Base-by-base conservation (phyloP, 2,329 filamentous ascomycete genomes). In the Davidsoniella virescens region DNA sequence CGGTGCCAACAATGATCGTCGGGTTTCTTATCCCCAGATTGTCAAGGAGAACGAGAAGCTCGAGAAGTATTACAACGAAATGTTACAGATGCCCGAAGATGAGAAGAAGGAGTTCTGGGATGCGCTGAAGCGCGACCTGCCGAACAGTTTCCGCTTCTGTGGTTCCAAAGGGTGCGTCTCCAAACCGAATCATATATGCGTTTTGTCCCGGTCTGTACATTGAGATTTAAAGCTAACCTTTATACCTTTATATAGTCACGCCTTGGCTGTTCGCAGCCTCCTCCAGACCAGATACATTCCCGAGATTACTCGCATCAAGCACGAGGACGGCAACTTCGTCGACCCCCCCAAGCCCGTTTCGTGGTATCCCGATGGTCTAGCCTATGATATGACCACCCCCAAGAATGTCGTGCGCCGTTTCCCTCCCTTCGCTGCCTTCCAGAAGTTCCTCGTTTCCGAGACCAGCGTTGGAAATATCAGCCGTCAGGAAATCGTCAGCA, bases 381-480 rank as follows among this genome's bases (percentile, higher is more conserved):
- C 92, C 46, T 98, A 93, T 84, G 87, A 81, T 65, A 96, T 96
- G 87, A 94, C 88, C 43, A 96, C 90, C 5, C 87, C 92, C 55
- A 98, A 96, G 73, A 88, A 94, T 61, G 82, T 96, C 56, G 77
- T 98, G 55, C 83, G 92, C 59, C 88, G 88, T 62, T 94, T 94
- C 65, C 80, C 86, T 36, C 92, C 92, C 2, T 98, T 98, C 63
- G 82, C 87, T 46, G 83, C 85, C 25, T 96, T 98, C 67, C 92
- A 98, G 65, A 94, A 93, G 64, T 98, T 95, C 70, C 75, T 98
- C 47, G 92, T 98, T 46, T 93, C 90, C 48, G 92, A 98, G 72
- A 95, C 92, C 3, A 87, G 84, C 51, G 87, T 96, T 18, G 92
- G 92, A 59, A 98, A 96, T 64, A 96, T 98, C 60, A 94, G 85